Percentiles rank a stretch among this genome's conserved stretches.
phyloP scores from a whole-genome alignment of 805 yeast genomes.

The Blastobotrys robertii region DNA sequence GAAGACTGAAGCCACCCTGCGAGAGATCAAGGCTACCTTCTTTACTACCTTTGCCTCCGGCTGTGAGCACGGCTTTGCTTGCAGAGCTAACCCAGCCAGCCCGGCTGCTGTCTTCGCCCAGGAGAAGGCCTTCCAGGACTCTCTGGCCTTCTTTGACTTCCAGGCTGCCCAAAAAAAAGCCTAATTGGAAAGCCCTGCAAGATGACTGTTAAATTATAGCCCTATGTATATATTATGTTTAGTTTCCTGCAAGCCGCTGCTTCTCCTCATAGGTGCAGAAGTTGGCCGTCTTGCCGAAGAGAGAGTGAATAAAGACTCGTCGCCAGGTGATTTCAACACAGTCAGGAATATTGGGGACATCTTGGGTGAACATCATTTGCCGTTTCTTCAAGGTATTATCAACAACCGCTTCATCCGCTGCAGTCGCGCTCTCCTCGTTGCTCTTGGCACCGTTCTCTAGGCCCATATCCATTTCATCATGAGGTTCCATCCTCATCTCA shows the following conservation, averaged over 20 bases:
- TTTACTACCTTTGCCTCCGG: constrained; percentile 54
- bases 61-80: constrained; percentile 68
- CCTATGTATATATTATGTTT: not conserved
- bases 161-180: constrained; percentile 1
- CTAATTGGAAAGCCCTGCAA: no score
- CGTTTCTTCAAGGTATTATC: no score
- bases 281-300: constrained; percentile 11
- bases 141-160: constrained; percentile 16
- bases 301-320: constrained; percentile 12
- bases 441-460: no score
- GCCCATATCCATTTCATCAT: no score
- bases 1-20: constrained; percentile 48
- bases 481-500: no score
- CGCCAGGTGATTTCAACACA: constrained; percentile 13
- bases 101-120: constrained; percentile 53
- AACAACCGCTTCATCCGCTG: no score
- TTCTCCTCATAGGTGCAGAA: constrained; percentile 7
- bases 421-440: no score
- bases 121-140: constrained; percentile 43
- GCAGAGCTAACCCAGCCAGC: constrained; percentile 57
- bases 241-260: not conserved
- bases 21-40: constrained; percentile 44
- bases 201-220: no score
- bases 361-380: no score
- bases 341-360: not conserved